Evolutionary conservation across 176 grass and related monocot species (phyloP), one percentile per base, ranked within the genome.

Genomic region (Oryza australiensis): DNA sequence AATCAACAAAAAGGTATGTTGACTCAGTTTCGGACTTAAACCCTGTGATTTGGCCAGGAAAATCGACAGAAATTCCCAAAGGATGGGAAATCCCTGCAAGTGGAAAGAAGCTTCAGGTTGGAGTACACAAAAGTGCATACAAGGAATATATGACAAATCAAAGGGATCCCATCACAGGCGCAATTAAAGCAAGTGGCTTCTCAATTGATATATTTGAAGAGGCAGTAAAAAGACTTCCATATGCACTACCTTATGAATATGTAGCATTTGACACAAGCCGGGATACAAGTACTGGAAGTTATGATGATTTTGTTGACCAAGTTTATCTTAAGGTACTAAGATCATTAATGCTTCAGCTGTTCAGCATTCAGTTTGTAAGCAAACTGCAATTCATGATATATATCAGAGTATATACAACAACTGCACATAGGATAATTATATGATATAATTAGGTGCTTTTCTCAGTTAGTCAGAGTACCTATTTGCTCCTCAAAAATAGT

Each of bases 161-260:
- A 86, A 15, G 46, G 32, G 74, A 86, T 76, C 57, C 55, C 2
- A 28, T 59, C 14, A 87, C 77, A 9, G 76, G 80, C 81, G 22
- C 27, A 43, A 89, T 51, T 43, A 80, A 6, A 29, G 59, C 27
- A 1, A 81, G 34, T 12, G 87, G 87, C 1, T 41, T 66, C 1
- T 23, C 87, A 42, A 2, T 89, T 29, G 76, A 85, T 9, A 65
- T 89, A 42, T 86, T 86, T 72, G 88, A 90, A 23, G 78, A 74
- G 26, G 78, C 72, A 3, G 10, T 82, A 45, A 90, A 86, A 66
- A 27, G 23, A 30, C 28, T 89, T 11, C 84, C 88, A 37, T 90
- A 64, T 79, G 83, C 84, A 73, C n/a, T 86, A 48, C 26, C 32
- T 23, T 87, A 74, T 18, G 84, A 86, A 0, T 90, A 90, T 18